These are phyloP conservation scores for Naematelia encephala DNA, from an alignment of 768 basidiomycete species.

Conservation along the genomic window DNA sequence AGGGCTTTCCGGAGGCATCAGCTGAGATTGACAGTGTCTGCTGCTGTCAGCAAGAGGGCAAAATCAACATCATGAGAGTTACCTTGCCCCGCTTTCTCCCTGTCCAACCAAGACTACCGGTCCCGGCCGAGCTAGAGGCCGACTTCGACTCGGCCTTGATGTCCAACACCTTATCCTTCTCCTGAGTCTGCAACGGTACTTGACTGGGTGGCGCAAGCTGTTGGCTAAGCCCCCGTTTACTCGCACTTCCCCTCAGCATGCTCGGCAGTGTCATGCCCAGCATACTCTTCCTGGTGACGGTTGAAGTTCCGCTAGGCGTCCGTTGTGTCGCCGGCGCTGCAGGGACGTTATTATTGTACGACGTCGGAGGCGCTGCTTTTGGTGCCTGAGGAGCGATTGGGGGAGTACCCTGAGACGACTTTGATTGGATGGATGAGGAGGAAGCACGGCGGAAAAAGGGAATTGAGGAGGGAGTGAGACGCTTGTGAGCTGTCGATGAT, in stretches of 20 bases:
- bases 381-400: slow-evolving; percentile 6
- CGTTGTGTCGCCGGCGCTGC: slow-evolving; percentile 6
- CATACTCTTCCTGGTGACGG: slow-evolving; percentile 57
- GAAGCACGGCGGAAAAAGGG: slow-evolving; percentile 50
- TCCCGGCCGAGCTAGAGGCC: not conserved
- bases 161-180: slow-evolving; percentile 10
- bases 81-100: slow-evolving; percentile 45
- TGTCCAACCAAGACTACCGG: slow-evolving; percentile 39
- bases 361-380: slow-evolving; percentile 12
- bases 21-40: slow-evolving; percentile 41
- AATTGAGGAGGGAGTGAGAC: slow-evolving; percentile 41
- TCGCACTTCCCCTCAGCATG: slow-evolving; percentile 76
- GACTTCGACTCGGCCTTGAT: slow-evolving; percentile 17
- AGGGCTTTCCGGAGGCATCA: slow-evolving; percentile 4
- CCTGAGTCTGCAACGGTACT: slow-evolving; percentile 5
- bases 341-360: slow-evolving; percentile 15
- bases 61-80: slow-evolving; percentile 5
- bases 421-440: slow-evolving; percentile 38
- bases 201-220: slow-evolving; percentile 18
- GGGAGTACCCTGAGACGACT: not conserved
- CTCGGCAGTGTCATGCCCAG: slow-evolving; percentile 76
- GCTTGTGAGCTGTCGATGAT: slow-evolving; percentile 16
- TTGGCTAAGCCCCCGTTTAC: slow-evolving; percentile 64
- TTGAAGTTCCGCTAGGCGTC: slow-evolving; percentile 9
- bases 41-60: slow-evolving; percentile 7